Percentiles rank a stretch among this genome's conserved stretches.
Evolutionary conservation across 129 eudicot species (phyloP).

Genomic region (Pittosporum tobira): DNA sequence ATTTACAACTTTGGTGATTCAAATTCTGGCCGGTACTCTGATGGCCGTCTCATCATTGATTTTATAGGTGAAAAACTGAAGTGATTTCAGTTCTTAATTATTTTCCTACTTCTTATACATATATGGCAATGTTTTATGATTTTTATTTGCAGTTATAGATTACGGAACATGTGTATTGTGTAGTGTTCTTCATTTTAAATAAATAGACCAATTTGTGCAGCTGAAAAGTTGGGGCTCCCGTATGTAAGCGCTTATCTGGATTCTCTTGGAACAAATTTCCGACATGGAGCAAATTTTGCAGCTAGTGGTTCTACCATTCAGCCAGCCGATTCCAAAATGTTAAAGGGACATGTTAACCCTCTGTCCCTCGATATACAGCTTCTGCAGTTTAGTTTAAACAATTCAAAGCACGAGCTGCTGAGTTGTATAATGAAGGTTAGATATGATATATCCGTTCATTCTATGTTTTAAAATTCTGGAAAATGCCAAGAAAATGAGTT

Average conservation of each 20-base stretch:
- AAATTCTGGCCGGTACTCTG: conserved; percentile 48
- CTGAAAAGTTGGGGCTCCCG: conserved; percentile 41
- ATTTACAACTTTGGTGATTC: conserved; percentile 59
- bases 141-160: background rate
- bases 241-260: conserved; percentile 53
- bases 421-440: conserved; percentile 35
- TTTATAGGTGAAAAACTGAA: conserved; percentile 27
- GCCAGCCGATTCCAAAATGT: conserved; percentile 35
- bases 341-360: conserved; percentile 33
- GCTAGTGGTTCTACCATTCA: conserved; percentile 50
- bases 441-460: no score
- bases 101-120: no score
- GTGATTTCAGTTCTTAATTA: background rate
- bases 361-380: conserved; percentile 46
- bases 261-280: conserved; percentile 36
- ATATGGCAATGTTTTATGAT: background rate
- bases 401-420: conserved; percentile 29
- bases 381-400: conserved; percentile 45
- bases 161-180: conserved; percentile 1
- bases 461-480: background rate
- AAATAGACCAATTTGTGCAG: conserved; percentile 28
- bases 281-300: conserved; percentile 57
- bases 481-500: background rate
- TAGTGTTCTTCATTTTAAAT: no score
- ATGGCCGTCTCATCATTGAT: conserved; percentile 55